These are phyloP conservation scores for Ophiostoma ulmi DNA, from an alignment of 2,329 filamentous ascomycete genomes.

Conservation along the genomic window DNA sequence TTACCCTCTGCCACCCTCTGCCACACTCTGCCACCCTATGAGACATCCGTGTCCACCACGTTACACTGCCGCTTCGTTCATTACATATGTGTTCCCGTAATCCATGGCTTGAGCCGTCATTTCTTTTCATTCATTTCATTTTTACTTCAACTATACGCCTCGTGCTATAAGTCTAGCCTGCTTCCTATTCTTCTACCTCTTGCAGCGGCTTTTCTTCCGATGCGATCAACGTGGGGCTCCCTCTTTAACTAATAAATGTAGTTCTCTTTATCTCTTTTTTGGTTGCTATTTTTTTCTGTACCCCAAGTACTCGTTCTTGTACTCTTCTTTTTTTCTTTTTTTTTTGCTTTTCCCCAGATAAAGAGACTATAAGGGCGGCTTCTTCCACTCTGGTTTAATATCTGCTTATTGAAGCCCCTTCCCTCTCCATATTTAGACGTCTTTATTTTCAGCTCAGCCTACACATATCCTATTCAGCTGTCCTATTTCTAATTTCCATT, in stretches of 20 bases:
- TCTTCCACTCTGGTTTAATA: conserved; percentile 2
- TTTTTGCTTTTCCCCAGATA: neutral
- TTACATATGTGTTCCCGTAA: conserved; percentile 18
- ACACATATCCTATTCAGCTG: neutral
- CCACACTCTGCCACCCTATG: neutral
- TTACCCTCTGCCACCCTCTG: neutral
- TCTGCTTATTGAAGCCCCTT: neutral
- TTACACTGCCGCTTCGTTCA: conserved; percentile 20
- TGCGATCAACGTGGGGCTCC: conserved; percentile 12
- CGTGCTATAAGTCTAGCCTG: conserved; percentile 3
- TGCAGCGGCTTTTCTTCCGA: conserved; percentile 13
- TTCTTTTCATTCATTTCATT: conserved; percentile 4
- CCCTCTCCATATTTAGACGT: conserved; percentile 1
- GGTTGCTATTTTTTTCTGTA: neutral
- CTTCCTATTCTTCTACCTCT: neutral
- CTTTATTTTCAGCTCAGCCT: neutral
- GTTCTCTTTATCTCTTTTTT: neutral
- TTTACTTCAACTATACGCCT: neutral
- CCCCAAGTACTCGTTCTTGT: neutral
- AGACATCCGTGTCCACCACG: conserved; percentile 9
- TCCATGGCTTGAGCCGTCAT: conserved; percentile 12
- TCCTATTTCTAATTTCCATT: neutral
- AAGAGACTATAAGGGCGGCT: conserved; percentile 5
- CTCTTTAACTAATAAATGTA: neutral
- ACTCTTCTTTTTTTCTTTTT: neutral